Conservation (phyloP, 352 stramenopile genomes). For the Blastocystis sp. region DNA sequence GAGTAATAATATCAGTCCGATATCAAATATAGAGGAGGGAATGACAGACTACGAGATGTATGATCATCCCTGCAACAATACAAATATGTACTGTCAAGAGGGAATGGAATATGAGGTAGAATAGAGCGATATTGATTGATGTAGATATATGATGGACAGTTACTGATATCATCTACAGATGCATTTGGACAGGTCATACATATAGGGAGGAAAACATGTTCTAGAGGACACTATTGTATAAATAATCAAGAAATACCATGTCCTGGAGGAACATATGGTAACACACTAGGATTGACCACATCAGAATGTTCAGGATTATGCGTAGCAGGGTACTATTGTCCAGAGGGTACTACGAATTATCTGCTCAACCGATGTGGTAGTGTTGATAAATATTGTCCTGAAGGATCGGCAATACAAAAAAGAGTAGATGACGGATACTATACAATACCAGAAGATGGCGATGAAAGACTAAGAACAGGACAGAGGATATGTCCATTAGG, state of each 20-base stretch:
- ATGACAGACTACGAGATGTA: slow-evolving; percentile 38
- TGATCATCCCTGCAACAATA: neutral
- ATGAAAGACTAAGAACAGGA: neutral
- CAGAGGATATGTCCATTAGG: neutral
- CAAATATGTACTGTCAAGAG: neutral
- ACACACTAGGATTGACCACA: neutral
- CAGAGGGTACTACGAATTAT: neutral
- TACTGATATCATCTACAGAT: neutral
- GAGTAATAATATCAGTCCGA: neutral
- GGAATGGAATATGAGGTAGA: neutral
- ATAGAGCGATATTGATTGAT: neutral
- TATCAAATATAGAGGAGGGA: neutral
- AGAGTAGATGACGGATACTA: neutral
- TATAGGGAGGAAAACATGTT: neutral
- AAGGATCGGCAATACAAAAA: neutral
- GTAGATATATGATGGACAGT: neutral
- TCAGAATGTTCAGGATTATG: neutral
- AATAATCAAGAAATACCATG: neutral
- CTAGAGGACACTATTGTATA: neutral
- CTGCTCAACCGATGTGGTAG: neutral
- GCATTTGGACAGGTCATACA: neutral
- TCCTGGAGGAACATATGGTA: neutral
- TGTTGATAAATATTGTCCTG: slow-evolving; percentile 38
- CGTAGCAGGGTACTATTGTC: slow-evolving; percentile 5
- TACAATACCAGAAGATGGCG: neutral